Conservation (phyloP, 2,329 filamentous ascomycete genomes). For the Spiromastix sp. region DNA sequence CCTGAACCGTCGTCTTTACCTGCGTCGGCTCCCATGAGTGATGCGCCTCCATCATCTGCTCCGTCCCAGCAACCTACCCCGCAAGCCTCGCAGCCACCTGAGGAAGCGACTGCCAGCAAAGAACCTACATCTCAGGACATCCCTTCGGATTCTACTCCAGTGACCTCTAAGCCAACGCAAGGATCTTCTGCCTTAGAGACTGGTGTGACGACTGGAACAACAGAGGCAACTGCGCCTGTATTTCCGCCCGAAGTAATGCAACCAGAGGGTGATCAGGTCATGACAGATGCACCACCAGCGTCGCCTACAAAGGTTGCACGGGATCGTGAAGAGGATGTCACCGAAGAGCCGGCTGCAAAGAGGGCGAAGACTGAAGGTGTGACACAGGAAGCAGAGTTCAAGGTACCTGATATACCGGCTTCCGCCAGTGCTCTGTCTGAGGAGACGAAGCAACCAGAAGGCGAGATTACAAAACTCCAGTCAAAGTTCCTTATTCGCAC, state of each 20-base stretch:
- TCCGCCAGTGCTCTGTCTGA: slow-evolving; percentile 22
- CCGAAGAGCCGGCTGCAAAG: slow-evolving; percentile 61
- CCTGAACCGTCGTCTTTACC: background rate
- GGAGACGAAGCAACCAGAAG: slow-evolving; percentile 18
- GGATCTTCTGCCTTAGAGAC: background rate
- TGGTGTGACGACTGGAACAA: too few species aligned
- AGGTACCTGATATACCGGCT: slow-evolving; percentile 34
- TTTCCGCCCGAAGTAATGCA: background rate
- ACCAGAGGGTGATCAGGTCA: slow-evolving; percentile 35
- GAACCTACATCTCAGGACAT: too few species aligned
- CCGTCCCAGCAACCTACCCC: background rate
- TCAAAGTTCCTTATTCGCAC: slow-evolving; percentile 31
- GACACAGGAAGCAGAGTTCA: slow-evolving; percentile 32
- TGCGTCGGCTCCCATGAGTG: background rate
- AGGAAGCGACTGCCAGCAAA: too few species aligned
- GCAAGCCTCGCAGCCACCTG: background rate
- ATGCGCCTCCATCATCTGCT: background rate
- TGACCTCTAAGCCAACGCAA: background rate
- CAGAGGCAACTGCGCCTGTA: background rate
- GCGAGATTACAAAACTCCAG: slow-evolving; percentile 30
- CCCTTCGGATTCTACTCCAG: too few species aligned
- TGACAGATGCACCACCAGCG: slow-evolving; percentile 42
- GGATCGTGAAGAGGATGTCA: slow-evolving; percentile 63
- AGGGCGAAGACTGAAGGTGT: slow-evolving; percentile 58
- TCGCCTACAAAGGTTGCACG: slow-evolving; percentile 54